Percentiles rank a stretch among this genome's conserved stretches.
Evolutionary conservation across 352 stramenopile species (phyloP).

Genomic region (Phytopythium kandeliae): DNA sequence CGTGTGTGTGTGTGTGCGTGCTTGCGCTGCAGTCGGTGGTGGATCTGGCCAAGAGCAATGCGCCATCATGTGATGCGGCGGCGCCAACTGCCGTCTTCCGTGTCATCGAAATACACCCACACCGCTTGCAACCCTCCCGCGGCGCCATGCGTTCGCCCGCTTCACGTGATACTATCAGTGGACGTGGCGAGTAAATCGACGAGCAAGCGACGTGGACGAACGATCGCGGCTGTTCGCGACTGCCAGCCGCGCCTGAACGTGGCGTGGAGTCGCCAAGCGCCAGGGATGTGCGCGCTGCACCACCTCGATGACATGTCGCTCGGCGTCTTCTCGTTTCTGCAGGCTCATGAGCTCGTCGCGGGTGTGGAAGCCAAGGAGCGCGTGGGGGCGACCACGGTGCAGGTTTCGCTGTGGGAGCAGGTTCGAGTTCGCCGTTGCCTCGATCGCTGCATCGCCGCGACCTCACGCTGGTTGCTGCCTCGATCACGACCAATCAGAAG

Average conservation of each 20-base stretch:
- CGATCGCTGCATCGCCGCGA: neutral
- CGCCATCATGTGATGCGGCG: constrained; percentile 47
- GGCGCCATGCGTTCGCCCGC: neutral
- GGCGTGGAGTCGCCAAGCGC: too few relatives aligned
- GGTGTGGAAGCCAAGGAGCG: constrained; percentile 49
- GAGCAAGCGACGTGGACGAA: neutral
- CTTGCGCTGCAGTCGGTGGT: constrained; percentile 29
- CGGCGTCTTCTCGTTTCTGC: constrained; percentile 65
- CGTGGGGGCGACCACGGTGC: constrained; percentile 37
- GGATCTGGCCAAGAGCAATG: constrained; percentile 69
- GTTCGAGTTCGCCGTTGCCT: constrained; percentile 11
- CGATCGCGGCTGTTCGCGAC: neutral
- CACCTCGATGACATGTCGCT: constrained; percentile 55
- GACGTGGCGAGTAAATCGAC: neutral
- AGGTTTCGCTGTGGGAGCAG: constrained; percentile 65
- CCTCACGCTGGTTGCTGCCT: neutral
- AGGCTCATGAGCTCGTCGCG: constrained; percentile 45
- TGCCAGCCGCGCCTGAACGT: too few relatives aligned
- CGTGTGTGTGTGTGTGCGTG: neutral
- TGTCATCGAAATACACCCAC: constrained; percentile 1
- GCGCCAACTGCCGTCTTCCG: neutral
- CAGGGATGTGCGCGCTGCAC: constrained; percentile 12
- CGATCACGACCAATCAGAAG: constrained; percentile 22
- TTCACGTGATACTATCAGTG: neutral
- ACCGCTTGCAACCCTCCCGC: too few relatives aligned